A percentile compares a stretch with the other conserved stretches of the same genome.
Evolutionary conservation across 805 yeast species (phyloP).

Genomic region (Wickerhamomyces bisporus): DNA sequence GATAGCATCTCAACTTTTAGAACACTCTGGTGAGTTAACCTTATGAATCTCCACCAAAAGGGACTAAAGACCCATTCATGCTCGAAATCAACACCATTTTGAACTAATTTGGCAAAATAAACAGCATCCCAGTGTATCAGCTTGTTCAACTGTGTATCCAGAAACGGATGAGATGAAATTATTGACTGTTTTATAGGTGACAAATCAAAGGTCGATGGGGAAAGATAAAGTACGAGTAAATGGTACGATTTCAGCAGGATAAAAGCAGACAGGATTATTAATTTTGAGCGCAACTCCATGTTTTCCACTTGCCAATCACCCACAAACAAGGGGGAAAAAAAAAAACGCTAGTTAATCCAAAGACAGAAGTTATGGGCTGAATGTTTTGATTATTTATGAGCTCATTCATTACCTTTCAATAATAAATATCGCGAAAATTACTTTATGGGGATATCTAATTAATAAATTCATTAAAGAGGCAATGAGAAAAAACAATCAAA

Average conservation of each 20-base stretch:
- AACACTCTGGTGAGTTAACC: conserved; percentile 3
- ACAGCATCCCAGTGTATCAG: conserved; percentile 84
- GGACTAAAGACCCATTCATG: conserved; percentile 90
- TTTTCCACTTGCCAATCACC: no score
- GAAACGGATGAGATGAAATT: background rate
- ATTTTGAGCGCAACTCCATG: background rate
- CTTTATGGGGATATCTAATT: no score
- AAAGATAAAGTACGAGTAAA: background rate
- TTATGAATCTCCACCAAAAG: conserved; percentile 59
- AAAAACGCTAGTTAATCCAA: no score
- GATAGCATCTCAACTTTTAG: no score
- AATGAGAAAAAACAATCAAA: no score
- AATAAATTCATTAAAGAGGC: no score
- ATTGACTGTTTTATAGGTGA: conserved; percentile 1
- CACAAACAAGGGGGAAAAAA: no score
- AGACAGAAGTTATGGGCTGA: no score
- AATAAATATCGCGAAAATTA: no score
- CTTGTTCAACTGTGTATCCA: conserved; percentile 27
- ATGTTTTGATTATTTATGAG: no score
- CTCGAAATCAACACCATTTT: conserved; percentile 52
- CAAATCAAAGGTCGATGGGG: conserved; percentile 6
- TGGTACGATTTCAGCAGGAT: conserved; percentile 1
- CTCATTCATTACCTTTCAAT: no score
- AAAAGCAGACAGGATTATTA: conserved; percentile 1
- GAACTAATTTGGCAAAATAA: conserved; percentile 58